A percentile compares a stretch with the other conserved stretches of the same genome.
Conservation (phyloP, 306 rosid genomes). For the Coriaria nepalensis region DNA sequence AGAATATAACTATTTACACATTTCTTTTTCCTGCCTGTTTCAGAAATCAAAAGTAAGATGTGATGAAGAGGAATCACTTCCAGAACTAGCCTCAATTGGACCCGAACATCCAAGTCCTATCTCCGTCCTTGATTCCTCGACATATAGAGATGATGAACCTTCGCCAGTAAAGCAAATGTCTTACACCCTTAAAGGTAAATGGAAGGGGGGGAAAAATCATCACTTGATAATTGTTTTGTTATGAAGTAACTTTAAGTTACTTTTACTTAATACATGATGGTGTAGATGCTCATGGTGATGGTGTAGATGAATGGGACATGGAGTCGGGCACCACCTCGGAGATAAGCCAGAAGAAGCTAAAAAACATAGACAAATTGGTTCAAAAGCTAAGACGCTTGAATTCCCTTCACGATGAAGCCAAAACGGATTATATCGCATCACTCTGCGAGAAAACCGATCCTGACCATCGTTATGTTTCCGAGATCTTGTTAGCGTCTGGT, state of each 20-base stretch:
- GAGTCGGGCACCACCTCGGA: constrained; percentile 27
- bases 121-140: constrained; percentile 62
- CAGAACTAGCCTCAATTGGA: constrained; percentile 34
- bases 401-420: constrained; percentile 59
- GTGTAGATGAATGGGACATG: constrained; percentile 43
- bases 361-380: constrained; percentile 67
- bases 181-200: constrained; percentile 43
- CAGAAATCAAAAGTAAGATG: constrained; percentile 40
- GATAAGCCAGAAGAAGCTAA: constrained; percentile 50
- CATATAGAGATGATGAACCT: constrained; percentile 42
- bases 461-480: constrained; percentile 73
- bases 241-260: constrained; percentile 14
- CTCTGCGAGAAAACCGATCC: constrained; percentile 68
- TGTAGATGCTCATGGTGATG: constrained; percentile 27
- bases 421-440: constrained; percentile 66
- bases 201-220: too few relatives aligned
- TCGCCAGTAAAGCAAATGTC: constrained; percentile 48
- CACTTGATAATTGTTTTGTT: too few relatives aligned
- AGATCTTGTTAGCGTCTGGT: constrained; percentile 78
- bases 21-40: constrained; percentile 14
- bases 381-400: constrained; percentile 69
- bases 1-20: constrained; percentile 6
- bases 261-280: constrained; percentile 14
- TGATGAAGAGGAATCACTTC: constrained; percentile 33
- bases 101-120: constrained; percentile 74